Percentiles rank a stretch among this genome's conserved stretches.
phyloP scores from a whole-genome alignment of 78 protist species.

The Dictyostelium brefeldianum region DNA sequence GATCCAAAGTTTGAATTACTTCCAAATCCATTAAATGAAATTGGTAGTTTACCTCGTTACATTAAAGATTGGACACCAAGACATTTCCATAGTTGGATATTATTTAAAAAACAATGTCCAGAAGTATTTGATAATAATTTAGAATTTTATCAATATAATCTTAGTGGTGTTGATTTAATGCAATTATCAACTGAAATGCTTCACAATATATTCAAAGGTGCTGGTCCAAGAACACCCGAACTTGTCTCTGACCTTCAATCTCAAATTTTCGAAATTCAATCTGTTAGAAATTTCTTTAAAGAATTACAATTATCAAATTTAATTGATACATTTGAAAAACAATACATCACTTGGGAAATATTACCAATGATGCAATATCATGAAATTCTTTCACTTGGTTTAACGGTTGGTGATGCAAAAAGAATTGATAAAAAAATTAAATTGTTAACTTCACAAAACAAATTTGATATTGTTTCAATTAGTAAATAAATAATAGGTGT shows the following conservation, averaged over 20 bases:
- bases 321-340: conserved; percentile 17
- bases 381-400: background rate
- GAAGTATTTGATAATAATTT: background rate
- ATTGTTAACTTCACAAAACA: too few relatives aligned
- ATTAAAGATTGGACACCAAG: background rate
- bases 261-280: background rate
- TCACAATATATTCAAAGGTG: background rate
- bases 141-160: conserved; percentile 15
- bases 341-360: conserved; percentile 22
- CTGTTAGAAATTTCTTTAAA: conserved; percentile 31
- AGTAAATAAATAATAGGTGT: too few relatives aligned
- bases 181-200: background rate
- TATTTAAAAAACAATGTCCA: conserved; percentile 5
- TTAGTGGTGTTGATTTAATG: conserved; percentile 14
- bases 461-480: too few relatives aligned
- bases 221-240: background rate
- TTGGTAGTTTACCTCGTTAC: conserved; percentile 22
- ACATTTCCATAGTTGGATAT: conserved; percentile 3
- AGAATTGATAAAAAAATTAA: conserved; percentile 1
- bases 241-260: background rate
- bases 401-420: conserved; percentile 35
- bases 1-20: conserved; percentile 12
- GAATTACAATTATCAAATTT: conserved; percentile 36
- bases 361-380: background rate
- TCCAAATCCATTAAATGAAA: conserved; percentile 38